phyloP scores from a whole-genome alignment of 306 rosid genomes.

The Medicago arabica region DNA sequence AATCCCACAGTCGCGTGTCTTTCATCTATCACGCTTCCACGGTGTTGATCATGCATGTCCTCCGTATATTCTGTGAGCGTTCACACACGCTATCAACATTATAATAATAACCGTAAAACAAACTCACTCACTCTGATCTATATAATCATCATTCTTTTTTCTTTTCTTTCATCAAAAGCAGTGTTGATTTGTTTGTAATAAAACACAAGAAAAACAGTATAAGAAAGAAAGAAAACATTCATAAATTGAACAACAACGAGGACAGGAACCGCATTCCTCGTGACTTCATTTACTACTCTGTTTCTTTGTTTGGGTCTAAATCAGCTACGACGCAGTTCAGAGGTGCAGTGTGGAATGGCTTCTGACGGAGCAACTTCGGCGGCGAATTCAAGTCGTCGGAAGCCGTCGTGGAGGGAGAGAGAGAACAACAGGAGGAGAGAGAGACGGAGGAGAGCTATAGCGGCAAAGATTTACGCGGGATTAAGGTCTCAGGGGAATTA shows the following conservation, averaged over 20 bases:
- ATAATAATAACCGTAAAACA: constrained; percentile 2
- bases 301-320: constrained; percentile 35
- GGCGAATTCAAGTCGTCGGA: constrained; percentile 59
- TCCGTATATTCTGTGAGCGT: constrained; percentile 7
- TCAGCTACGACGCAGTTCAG: constrained; percentile 50
- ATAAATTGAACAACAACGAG: constrained; percentile 1
- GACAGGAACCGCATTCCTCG: constrained; percentile 60
- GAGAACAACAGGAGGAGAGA: constrained; percentile 94
- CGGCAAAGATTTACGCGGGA: constrained; percentile 82
- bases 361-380: constrained; percentile 90
- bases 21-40: background rate
- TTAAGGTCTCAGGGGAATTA: constrained; percentile 88
- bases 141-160: background rate
- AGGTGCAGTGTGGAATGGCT: constrained; percentile 51
- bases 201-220: background rate
- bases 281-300: constrained; percentile 44
- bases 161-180: background rate
- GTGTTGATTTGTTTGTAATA: constrained; percentile 2
- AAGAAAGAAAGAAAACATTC: background rate
- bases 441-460: constrained; percentile 83
- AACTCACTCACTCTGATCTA: constrained; percentile 33
- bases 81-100: constrained; percentile 1
- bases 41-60: background rate
- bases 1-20: constrained; percentile 6
- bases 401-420: constrained; percentile 98